Percentiles rank a stretch among this genome's conserved stretches.
These are phyloP conservation scores for Saitozyma sp. DNA, from an alignment of 768 basidiomycete genomes.

Conservation along the genomic window DNA sequence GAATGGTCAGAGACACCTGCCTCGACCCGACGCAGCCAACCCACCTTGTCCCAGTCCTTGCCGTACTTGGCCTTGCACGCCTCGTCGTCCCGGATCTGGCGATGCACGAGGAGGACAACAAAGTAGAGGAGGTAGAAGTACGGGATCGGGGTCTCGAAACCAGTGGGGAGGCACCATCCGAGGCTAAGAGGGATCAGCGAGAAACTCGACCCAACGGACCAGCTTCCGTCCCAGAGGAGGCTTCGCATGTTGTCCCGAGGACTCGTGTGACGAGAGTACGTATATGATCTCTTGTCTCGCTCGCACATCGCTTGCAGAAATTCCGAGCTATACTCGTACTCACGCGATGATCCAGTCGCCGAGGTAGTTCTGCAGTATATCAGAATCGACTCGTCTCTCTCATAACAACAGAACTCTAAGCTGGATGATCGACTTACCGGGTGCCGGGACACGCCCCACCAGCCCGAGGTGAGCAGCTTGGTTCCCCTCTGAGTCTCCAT, in stretches of 20 bases:
- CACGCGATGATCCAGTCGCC: conserved; percentile 55
- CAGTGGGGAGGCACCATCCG: conserved; percentile 92
- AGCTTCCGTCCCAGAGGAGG: no score
- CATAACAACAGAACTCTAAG: no score
- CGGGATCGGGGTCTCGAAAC: conserved; percentile 86
- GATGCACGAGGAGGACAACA: conserved; percentile 79
- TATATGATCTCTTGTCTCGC: not conserved
- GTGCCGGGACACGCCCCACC: conserved; percentile 95
- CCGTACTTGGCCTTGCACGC: conserved; percentile 92
- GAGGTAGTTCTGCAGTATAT: conserved; percentile 44
- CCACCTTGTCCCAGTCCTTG: conserved; percentile 76
- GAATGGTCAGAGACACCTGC: no score
- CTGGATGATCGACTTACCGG: conserved; percentile 54
- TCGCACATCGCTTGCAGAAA: conserved; percentile 1
- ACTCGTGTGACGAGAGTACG: not conserved
- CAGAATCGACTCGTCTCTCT: no score
- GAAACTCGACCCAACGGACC: no score
- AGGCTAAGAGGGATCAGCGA: conserved; percentile 20
- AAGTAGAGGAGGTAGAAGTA: conserved; percentile 96
- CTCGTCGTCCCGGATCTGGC: conserved; percentile 88
- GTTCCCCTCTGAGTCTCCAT: conserved; percentile 81
- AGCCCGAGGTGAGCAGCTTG: conserved; percentile 88
- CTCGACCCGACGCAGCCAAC: not conserved
- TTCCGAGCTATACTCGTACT: conserved; percentile 12
- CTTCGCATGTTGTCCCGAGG: no score